These are phyloP conservation scores for Viola pubescens DNA, from an alignment of 441 rosid species.

Conservation along the genomic window DNA sequence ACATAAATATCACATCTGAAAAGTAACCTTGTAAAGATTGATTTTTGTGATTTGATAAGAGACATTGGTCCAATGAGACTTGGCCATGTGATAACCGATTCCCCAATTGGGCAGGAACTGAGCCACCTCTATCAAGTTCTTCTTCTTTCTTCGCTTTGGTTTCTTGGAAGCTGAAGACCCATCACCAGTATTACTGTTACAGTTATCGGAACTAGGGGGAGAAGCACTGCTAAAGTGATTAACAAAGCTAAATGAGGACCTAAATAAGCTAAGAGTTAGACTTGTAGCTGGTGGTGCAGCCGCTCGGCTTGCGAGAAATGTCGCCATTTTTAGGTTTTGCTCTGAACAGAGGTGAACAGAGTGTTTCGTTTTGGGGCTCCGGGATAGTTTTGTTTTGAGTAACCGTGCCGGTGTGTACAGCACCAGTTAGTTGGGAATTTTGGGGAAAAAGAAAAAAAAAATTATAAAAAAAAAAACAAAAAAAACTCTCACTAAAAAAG, in stretches of 20 bases:
- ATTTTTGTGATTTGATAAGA: constrained; percentile 86
- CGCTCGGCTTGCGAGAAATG: constrained; percentile 27
- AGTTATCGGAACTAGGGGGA: constrained; percentile 27
- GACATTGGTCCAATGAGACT: constrained; percentile 77
- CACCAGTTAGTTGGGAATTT: too few species aligned
- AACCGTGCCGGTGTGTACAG: too few species aligned
- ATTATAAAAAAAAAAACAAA: too few species aligned
- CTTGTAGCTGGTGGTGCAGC: constrained; percentile 11
- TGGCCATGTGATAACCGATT: constrained; percentile 78
- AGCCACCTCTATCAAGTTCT: constrained; percentile 78
- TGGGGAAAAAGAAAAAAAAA: too few species aligned
- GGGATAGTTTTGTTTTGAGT: too few species aligned
- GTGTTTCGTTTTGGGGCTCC: too few species aligned
- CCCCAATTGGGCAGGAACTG: constrained; percentile 94
- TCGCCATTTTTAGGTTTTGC: too few species aligned
- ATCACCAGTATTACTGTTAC: constrained; percentile 5
- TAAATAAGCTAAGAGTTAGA: constrained; percentile 26
- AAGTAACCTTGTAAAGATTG: constrained; percentile 76
- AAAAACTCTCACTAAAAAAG: too few species aligned
- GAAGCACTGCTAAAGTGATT: constrained; percentile 31
- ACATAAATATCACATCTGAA: not conserved
- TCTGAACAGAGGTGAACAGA: too few species aligned
- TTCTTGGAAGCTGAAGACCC: constrained; percentile 22
- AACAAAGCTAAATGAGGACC: constrained; percentile 31
- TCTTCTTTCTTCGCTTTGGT: constrained; percentile 67